phyloP scores from a whole-genome alignment of 169 alveolate genomes.

The Plasmodium gonderi region DNA sequence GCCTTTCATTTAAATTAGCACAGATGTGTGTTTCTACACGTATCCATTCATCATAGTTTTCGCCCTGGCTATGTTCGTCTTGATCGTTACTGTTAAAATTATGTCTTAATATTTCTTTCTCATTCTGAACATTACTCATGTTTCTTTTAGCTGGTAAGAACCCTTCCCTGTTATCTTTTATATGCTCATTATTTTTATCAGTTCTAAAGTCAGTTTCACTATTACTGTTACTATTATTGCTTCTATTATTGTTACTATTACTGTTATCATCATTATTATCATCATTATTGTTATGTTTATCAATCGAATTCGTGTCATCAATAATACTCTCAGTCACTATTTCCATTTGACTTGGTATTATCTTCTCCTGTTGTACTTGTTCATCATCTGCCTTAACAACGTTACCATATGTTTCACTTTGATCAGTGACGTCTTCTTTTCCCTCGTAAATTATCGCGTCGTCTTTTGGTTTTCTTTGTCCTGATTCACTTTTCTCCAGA shows the following conservation, averaged over 20 bases:
- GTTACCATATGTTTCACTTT: background rate
- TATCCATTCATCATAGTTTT: background rate
- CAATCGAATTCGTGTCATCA: background rate
- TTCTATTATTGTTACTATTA: background rate
- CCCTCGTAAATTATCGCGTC: no score
- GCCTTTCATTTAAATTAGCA: conserved; percentile 42
- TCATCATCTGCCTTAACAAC: background rate
- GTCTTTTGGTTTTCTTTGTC: background rate
- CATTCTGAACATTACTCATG: background rate
- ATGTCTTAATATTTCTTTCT: conserved; percentile 31
- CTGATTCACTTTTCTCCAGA: background rate
- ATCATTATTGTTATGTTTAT: background rate
- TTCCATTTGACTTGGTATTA: background rate
- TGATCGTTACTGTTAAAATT: background rate
- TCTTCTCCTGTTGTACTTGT: background rate
- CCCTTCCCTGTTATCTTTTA: background rate
- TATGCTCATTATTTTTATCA: background rate
- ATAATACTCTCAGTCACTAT: conserved; percentile 8
- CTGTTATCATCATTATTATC: background rate
- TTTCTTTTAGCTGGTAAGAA: no score
- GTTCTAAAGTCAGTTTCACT: background rate
- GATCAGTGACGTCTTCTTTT: background rate
- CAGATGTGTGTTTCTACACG: conserved; percentile 45
- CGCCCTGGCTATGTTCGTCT: background rate
- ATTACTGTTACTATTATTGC: background rate